Evolutionary conservation across 805 yeast genomes (phyloP).

Genomic region (Saccharomycopsis schoenii): DNA sequence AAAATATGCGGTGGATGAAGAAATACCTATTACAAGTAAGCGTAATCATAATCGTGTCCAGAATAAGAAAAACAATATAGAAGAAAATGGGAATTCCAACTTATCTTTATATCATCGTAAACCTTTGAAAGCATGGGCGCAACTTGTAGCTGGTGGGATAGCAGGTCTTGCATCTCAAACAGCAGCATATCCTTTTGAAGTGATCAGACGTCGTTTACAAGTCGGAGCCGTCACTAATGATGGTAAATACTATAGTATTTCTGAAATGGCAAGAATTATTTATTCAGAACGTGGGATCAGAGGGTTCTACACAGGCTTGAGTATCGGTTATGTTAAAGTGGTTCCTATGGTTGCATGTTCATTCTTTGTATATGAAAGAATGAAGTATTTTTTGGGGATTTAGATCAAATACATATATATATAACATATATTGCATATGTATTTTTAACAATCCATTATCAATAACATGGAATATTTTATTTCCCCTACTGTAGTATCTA

Average conservation of each 20-base stretch:
- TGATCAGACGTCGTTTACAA: slow-evolving; percentile 88
- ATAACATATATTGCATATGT: background rate
- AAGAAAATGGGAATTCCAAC: slow-evolving; percentile 13
- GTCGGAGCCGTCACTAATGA: slow-evolving; percentile 69
- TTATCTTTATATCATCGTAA: slow-evolving; percentile 28
- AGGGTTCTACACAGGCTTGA: slow-evolving; percentile 90
- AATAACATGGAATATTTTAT: background rate
- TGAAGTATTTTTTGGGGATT: slow-evolving; percentile 62
- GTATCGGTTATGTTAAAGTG: slow-evolving; percentile 91
- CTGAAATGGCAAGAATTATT: slow-evolving; percentile 47
- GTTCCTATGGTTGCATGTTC: slow-evolving; percentile 97
- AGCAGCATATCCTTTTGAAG: slow-evolving; percentile 95
- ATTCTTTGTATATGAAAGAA: slow-evolving; percentile 85
- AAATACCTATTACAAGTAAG: slow-evolving; percentile 13
- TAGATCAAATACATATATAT: slow-evolving; percentile 20
- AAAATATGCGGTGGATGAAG: slow-evolving; percentile 35
- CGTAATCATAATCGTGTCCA: slow-evolving; percentile 16
- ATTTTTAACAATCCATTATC: background rate
- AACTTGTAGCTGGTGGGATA: slow-evolving; percentile 86
- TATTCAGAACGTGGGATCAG: slow-evolving; percentile 65
- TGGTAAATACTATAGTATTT: slow-evolving; percentile 46
- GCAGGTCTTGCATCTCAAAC: slow-evolving; percentile 95
- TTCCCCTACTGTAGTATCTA: too few species aligned
- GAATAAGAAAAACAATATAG: slow-evolving; percentile 5
- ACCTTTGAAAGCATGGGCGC: slow-evolving; percentile 87